Evolutionary conservation across 1,139 yeast genomes (phyloP).

Genomic region (Hyphopichia burtonii): DNA sequence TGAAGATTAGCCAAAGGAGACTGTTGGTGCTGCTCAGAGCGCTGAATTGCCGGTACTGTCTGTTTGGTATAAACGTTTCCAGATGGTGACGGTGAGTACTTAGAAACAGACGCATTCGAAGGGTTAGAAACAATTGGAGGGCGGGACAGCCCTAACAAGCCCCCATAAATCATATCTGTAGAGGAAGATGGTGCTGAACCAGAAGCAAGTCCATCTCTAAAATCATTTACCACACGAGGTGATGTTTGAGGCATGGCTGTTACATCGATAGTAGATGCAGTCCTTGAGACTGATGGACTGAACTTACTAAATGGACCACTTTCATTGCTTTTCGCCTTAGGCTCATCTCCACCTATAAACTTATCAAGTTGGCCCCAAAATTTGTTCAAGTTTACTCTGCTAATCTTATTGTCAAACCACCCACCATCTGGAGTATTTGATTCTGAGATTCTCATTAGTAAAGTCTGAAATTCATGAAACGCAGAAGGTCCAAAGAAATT

Average conservation of each 20-base stretch:
- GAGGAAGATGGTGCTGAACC: not conserved
- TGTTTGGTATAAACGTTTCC: slow-evolving; percentile 3
- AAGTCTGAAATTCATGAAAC: slow-evolving; percentile 33
- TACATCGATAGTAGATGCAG: slow-evolving; percentile 48
- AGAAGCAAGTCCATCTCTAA: not conserved
- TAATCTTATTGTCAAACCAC: slow-evolving; percentile 63
- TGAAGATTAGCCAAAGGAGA: slow-evolving; percentile 1
- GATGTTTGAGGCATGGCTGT: slow-evolving; percentile 15
- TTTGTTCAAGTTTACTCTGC: slow-evolving; percentile 77
- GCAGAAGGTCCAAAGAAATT: slow-evolving; percentile 37
- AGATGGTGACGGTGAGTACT: slow-evolving; percentile 15
- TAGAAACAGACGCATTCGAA: slow-evolving; percentile 9
- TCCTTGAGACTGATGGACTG: slow-evolving; percentile 62
- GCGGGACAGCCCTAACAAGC: not conserved
- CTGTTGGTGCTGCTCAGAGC: not conserved
- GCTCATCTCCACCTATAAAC: slow-evolving; percentile 87
- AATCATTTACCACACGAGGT: slow-evolving; percentile 1
- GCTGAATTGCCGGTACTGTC: slow-evolving; percentile 1
- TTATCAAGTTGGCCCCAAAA: slow-evolving; percentile 89
- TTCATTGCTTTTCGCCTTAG: slow-evolving; percentile 33
- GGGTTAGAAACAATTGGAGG: not conserved
- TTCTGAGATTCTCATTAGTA: slow-evolving; percentile 47
- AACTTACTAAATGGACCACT: slow-evolving; percentile 72
- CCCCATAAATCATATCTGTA: not conserved
- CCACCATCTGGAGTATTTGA: slow-evolving; percentile 42